phyloP scores from a whole-genome alignment of 2,329 filamentous ascomycete species.

The Nothomitra cinnamomea region DNA sequence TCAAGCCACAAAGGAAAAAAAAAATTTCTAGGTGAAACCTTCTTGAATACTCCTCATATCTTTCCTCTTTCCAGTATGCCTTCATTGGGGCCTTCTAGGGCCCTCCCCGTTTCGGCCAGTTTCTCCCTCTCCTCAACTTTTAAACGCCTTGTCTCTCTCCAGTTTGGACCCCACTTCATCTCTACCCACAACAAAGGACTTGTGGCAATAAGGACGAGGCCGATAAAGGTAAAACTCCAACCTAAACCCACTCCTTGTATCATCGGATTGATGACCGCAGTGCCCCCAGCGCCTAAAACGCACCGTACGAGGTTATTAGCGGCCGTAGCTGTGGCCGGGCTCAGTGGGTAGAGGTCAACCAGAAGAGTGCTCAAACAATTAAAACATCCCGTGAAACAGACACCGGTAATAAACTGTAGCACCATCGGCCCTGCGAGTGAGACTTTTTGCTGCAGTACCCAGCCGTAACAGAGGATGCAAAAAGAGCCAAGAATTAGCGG shows the following conservation, averaged over 20 bases:
- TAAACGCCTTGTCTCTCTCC: constrained; percentile 25
- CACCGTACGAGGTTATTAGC: constrained; percentile 49
- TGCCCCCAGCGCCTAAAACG: constrained; percentile 39
- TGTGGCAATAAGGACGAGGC: constrained; percentile 22
- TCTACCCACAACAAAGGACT: constrained; percentile 26
- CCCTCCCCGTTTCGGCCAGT: neutral
- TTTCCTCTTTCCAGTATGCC: no score
- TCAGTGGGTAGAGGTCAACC: constrained; percentile 43
- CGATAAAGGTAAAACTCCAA: constrained; percentile 31
- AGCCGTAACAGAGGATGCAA: constrained; percentile 24
- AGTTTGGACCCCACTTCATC: constrained; percentile 23
- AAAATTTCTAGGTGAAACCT: no score
- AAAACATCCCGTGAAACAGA: constrained; percentile 42
- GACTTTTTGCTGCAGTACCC: constrained; percentile 22
- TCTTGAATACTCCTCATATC: no score
- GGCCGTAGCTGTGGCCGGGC: constrained; percentile 44
- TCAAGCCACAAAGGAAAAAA: no score
- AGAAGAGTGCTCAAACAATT: constrained; percentile 45
- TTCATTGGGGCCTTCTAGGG: neutral
- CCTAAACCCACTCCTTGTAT: constrained; percentile 39
- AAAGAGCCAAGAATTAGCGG: constrained; percentile 19
- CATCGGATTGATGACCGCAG: constrained; percentile 42
- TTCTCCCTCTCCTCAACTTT: constrained; percentile 12
- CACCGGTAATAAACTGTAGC: constrained; percentile 36
- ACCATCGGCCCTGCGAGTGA: constrained; percentile 25